These are phyloP conservation scores for Dothistroma septosporum DNA, from an alignment of 2,329 filamentous ascomycete genomes.

Conservation along the genomic window DNA sequence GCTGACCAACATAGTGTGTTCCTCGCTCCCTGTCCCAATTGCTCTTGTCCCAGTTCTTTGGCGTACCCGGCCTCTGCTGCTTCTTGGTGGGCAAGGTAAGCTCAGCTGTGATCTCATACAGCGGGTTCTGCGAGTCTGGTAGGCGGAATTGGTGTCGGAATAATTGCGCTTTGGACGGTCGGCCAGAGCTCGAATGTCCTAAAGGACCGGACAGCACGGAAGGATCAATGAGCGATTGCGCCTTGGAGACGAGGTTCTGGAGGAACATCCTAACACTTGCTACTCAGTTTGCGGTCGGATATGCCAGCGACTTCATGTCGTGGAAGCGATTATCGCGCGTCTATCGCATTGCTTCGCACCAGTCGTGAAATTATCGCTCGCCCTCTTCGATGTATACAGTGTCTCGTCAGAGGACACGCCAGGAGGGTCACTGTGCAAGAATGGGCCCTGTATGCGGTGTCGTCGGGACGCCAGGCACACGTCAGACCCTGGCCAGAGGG, in stretches of 20 bases:
- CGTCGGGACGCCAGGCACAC: background rate
- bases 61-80: constrained; percentile 34
- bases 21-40: constrained; percentile 56
- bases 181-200: constrained; percentile 65
- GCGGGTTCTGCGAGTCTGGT: constrained; percentile 82
- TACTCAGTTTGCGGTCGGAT: constrained; percentile 2
- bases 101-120: constrained; percentile 95
- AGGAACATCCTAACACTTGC: constrained; percentile 52
- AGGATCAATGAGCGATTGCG: constrained; percentile 79
- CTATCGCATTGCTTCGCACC: constrained; percentile 8
- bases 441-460: background rate
- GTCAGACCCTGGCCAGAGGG: background rate
- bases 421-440: background rate
- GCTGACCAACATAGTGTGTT: constrained; percentile 76
- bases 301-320: constrained; percentile 13
- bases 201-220: constrained; percentile 61
- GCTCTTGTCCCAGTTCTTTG: constrained; percentile 59
- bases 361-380: background rate
- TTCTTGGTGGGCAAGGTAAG: constrained; percentile 72
- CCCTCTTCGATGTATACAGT: background rate
- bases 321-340: background rate
- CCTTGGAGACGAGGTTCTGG: constrained; percentile 87
- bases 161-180: constrained; percentile 84
- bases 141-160: constrained; percentile 97
- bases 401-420: background rate